Conservation (phyloP, 495 filamentous ascomycete species). For the Trichoderma reesei region DNA sequence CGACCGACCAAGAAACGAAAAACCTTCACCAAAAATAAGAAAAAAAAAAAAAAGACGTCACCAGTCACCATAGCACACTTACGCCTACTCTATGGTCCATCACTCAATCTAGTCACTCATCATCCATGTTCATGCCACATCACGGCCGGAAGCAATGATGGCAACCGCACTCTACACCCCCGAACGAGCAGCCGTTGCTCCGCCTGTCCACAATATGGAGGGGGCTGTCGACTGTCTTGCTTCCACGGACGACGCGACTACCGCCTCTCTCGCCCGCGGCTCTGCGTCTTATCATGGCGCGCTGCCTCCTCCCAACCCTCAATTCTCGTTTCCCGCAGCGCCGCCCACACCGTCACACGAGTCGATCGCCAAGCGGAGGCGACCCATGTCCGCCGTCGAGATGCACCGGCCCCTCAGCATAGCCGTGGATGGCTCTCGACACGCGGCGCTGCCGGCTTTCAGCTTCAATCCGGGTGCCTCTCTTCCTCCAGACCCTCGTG, state of each 20-base stretch:
- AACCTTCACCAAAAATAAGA: no score
- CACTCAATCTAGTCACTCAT: conserved; percentile 24
- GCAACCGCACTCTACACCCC: conserved; percentile 28
- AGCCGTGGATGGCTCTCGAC: conserved; percentile 8
- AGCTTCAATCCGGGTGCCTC: conserved; percentile 51
- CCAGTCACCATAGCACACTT: not conserved
- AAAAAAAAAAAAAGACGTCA: not conserved
- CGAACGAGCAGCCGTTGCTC: conserved; percentile 25
- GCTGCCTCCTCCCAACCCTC: conserved; percentile 55
- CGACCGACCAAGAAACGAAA: no score
- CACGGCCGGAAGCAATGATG: conserved; percentile 38
- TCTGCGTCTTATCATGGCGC: conserved; percentile 12
- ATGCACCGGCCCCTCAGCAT: conserved; percentile 13
- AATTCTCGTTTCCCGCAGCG: conserved; percentile 57
- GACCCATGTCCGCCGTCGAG: conserved; percentile 40
- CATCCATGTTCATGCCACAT: conserved; percentile 35
- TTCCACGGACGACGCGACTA: conserved; percentile 18
- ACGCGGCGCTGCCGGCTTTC: conserved; percentile 47
- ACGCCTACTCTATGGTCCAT: not conserved
- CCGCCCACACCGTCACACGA: conserved; percentile 10
- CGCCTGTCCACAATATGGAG: conserved; percentile 21
- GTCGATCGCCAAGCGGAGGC: conserved; percentile 20
- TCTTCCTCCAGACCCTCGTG: conserved; percentile 22
- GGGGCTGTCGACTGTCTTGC: conserved; percentile 16
- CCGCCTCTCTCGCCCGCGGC: conserved; percentile 15